Base-by-base conservation (phyloP, 2,329 filamentous ascomycete genomes). In the Colletotrichum godetiae region DNA sequence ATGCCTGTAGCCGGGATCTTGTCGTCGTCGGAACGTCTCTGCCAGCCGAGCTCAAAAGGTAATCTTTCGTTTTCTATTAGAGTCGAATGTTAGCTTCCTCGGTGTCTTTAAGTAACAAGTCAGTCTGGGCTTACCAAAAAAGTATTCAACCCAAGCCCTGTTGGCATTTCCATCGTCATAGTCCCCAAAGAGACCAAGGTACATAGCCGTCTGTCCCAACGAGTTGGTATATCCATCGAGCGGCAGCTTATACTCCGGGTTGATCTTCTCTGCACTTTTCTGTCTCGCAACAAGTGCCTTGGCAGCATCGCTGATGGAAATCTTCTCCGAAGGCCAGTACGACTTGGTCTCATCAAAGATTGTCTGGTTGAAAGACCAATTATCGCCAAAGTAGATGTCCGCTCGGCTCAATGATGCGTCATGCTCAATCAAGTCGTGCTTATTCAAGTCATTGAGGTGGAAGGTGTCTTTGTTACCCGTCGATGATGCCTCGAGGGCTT, bases 321-420 rank as follows among this genome's bases (percentile, higher is more conserved):
- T 66, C 3, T 22, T 60, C 4, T 31, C 35, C 13, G 46, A 46
- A n/a, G 58, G 49, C 61, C 67, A 67, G 56, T 66, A 58, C 8
- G 67, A 62, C 67, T 72, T 67, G 33, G 56, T 71, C 57, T 73
- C 67, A 61, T 65, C 76, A 67, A 76, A 82, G 35, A 80, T 76
- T 46, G 75, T 75, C 29, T 76, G 72, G 56, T 78, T 73, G 57
- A 82, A 82, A 49, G 76, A 77, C 69, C 78, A 74, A 74, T 79
- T 79, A 72, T 81, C 77, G 24, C 79, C 79, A 22, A 77, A 77
- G 68, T 72, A 69, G 52, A 76, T 33, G 67, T 82, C 80, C 35
- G 76, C 74, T 57, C 80, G 76, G 72, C 74, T 78, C 1, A 73
- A 35, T 11, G 55, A 69, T 0, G 67, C 70, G 49, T 73, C 70